Base-by-base conservation (phyloP, 345 rosid species). In the Rhizophora mangle region DNA sequence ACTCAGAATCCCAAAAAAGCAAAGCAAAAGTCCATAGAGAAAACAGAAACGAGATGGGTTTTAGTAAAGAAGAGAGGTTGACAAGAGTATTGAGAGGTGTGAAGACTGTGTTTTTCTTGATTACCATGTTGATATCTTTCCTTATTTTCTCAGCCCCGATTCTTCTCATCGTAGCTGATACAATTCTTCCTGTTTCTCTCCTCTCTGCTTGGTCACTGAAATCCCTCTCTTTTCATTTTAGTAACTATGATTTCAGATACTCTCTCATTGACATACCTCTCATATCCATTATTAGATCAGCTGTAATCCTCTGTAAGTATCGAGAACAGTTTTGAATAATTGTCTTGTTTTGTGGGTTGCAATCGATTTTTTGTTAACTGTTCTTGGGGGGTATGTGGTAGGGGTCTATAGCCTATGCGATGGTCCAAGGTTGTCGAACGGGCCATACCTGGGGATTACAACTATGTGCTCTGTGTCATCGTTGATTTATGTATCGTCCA, bases 391-490 rank as follows among this genome's bases (percentile, higher is more conserved):
- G 19, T 21, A 15, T 22, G 18, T 53, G 19, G 16, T 63, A 95
- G 97, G 96, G 72, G 96, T 95, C 63, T 95, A 95, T 53, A 85
- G 96, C 30, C 65, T 95, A 3, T 95, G 96, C 57, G 96, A 92
- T 27, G 96, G 96, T 26, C 99, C 96, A 3, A 83, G 83, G 47
- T 73, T 86, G 5, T 89, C 96, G 1, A 73, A 87, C 51, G 97
- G 97, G 20, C 97, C 97, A 5, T 95, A 95, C 69, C 46, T 95
- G 67, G 88, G 82, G 29, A 85, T 90, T 36, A 88, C 96, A 5
- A 84, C 83, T 64, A 69, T 84, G 0, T 95, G 97, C 53, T 92
- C 96, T 1, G 77, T 87, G n/a, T 79, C 76, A 0, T 92, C 97
- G 5, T 65, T 95, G 72, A 83, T 82, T 30, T 90, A 84, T 58